Base-by-base conservation (phyloP, 148 eudicot species). In the Drosera capensis region DNA sequence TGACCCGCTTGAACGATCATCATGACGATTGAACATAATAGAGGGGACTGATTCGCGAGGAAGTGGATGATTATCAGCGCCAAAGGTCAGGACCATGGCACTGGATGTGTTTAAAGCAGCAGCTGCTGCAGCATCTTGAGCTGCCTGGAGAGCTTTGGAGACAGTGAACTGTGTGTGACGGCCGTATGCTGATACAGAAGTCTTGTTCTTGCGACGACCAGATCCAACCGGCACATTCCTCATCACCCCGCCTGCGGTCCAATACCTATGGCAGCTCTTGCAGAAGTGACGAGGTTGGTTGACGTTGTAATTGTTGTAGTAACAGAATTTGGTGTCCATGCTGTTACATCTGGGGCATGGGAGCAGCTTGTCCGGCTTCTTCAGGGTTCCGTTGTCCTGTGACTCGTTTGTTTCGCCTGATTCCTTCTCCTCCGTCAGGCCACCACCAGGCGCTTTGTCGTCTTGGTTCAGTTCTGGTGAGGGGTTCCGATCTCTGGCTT, bases 161-260 rank as follows among this genome's bases (percentile, higher is more conserved):
- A 87, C 62, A 8, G 78, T 71, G 20, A 81, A 40, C 16, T 82
- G 79, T 22, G 69, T 72, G 40, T 72, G 76, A 38, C 67, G 71
- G n/a, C n/a, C n/a, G n/a, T n/a, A n/a, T n/a, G n/a, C n/a, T 0
- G 72, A 58, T 3, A 74, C 51, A n/a, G 82, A 65, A 28, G 57
- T 80, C 77, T 88, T 88, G 63, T 68, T 88, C 74, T 80, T 88
- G 9, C 97, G 73, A 12, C 97, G 78, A 0, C 97, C 97, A 22
- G 97, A 83, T 0, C 97, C 97, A 3, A 88, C 87, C 0, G 95
- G 84, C 22, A 88, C 82, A 22, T 73, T 88, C 68, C 97, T 71
- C 97, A 80, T 88, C 25, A 81, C 75, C 7, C 97, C 97, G 19
- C 97, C 97, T 17, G 97, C 92, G 14, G 97, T 88, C 97, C 97